These are phyloP conservation scores for Xylaria sp. DNA, from an alignment of 2,329 filamentous ascomycete genomes.

Conservation along the genomic window DNA sequence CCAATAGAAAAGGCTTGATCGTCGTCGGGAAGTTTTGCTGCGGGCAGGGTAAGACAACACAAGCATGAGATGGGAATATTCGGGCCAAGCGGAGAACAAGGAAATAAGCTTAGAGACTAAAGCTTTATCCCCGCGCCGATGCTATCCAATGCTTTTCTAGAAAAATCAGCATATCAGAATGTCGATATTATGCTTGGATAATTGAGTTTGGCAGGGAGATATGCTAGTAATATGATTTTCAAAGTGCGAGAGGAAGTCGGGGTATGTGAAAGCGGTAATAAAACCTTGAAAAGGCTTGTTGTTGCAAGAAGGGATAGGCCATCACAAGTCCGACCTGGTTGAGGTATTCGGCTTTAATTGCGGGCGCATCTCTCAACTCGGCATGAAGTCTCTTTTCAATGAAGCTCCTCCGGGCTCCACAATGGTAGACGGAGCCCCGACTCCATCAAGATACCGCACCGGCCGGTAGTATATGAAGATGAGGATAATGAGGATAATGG, in stretches of 20 bases:
- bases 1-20: conserved; percentile 49
- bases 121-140: conserved; percentile 14
- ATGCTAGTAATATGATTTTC: no score
- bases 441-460: background rate
- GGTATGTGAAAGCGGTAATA: background rate
- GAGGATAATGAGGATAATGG: no score
- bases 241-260: background rate
- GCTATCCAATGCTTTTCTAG: conserved; percentile 15
- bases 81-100: background rate
- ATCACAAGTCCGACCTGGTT: no score
- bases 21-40: conserved; percentile 11
- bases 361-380: background rate
- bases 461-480: background rate
- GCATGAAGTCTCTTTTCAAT: background rate
- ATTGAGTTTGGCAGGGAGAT: background rate
- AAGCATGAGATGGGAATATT: background rate
- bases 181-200: background rate
- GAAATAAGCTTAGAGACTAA: background rate
- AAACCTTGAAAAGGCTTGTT: no score
- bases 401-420: background rate
- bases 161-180: background rate
- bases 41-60: background rate
- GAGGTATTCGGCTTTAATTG: background rate
- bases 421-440: background rate
- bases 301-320: no score